Evolutionary conservation across 345 rosid species (phyloP), one percentile per base, ranked within the genome.

Genomic region (Gossypium ekmanianum): DNA sequence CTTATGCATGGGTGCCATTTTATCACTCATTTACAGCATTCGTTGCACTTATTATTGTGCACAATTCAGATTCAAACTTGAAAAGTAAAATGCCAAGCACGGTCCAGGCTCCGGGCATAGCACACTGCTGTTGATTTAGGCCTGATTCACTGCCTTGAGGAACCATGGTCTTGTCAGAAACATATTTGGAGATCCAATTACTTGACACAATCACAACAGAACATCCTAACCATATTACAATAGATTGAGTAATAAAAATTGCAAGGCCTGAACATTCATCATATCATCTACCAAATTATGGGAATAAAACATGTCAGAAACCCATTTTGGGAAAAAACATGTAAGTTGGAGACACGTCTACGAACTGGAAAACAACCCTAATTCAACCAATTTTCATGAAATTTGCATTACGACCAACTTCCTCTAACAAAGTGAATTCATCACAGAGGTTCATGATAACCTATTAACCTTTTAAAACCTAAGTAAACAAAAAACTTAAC

Each of bases 291-390:
- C n/a, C 34, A 66, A 66, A 50, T 22, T 68, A 68, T 24, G 43
- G 57, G 14, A 26, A 68, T 14, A 26, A 47, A 67, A 34, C 39
- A 34, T 14, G 20, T 29, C 11, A 8, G 41, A 39, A 63, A 9
- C 14, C 43, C 68, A 70, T 29, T n/a, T 54, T 24, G 3, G 10
- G 27, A 71, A 51, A 51, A 51, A 51, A 47, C 13, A 47, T 12
- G 13, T 10, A 47, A 11, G 11, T 47, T 47, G 16, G 3, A 41
- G 50, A 64, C 18, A n/a, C 51, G 3, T n/a, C 16, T 34, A 4
- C 4, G 9, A 64, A 41, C 18, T 55, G 27, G 16, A 18, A 68
- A 77, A 2, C 39, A 74, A 75, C 80, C 81, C 81, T 72, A 85
- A 68, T 69, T 81, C 61, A 57, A 68, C 55, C 50, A 79, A 77